Evolutionary conservation across 2,329 filamentous ascomycete species (phyloP).

Genomic region (Cladosporium sp.): DNA sequence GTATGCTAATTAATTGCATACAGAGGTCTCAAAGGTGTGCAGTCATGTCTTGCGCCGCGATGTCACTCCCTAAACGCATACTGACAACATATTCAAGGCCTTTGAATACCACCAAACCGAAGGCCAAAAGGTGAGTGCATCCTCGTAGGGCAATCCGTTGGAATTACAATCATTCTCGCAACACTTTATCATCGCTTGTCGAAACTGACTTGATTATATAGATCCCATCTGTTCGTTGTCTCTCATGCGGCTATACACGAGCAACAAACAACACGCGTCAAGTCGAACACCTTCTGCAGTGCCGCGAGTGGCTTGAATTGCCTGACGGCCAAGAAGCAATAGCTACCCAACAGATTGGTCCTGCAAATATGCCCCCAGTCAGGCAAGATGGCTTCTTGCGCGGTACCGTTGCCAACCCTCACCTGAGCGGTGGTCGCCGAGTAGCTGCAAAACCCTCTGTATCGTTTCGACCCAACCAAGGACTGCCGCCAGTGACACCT

Average conservation of each 20-base stretch:
- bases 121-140: background rate
- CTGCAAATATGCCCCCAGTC: constrained; percentile 15
- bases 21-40: too few relatives aligned
- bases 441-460: constrained; percentile 10
- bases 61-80: background rate
- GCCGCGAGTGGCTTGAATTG: constrained; percentile 41
- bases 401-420: constrained; percentile 45
- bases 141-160: background rate
- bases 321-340: constrained; percentile 39
- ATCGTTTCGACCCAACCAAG: constrained; percentile 14
- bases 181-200: too few relatives aligned
- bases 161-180: background rate
- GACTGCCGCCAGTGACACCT: constrained; percentile 19
- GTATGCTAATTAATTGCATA: too few relatives aligned
- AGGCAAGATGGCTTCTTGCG: constrained; percentile 35
- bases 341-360: constrained; percentile 22
- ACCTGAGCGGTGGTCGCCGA: constrained; percentile 16
- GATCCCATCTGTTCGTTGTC: constrained; percentile 48
- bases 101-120: constrained; percentile 4
- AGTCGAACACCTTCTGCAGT: constrained; percentile 47
- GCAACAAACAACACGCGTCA: constrained; percentile 50
- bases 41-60: background rate
- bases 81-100: background rate
- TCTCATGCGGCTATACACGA: constrained; percentile 46
- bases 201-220: constrained; percentile 18